Evolutionary conservation across 2,329 filamentous ascomycete genomes (phyloP), one percentile per base, ranked within the genome.

Genomic region (Diatrype stigma): DNA sequence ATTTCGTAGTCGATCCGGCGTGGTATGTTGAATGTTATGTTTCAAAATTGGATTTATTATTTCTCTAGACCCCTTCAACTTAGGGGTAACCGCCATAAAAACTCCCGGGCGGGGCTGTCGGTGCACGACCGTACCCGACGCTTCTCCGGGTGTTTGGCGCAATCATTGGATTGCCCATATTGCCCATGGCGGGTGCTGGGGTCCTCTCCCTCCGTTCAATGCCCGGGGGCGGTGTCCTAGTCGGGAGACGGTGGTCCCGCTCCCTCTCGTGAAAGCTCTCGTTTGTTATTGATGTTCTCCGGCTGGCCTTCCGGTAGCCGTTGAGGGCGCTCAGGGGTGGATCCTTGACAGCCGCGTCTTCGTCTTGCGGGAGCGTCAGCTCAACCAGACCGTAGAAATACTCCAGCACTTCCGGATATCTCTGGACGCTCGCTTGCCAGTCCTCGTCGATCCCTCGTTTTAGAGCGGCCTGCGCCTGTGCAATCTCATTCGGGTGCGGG

Each of bases 321-420:
- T 66, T 73, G 51, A 81, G 69, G 50, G 77, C 77, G 58, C 77
- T 80, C 54, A 86, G 67, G 3, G 82, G 82, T 30, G 82, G 82
- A 51, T 85, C 78, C 59, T 79, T 80, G 34, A 86, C 80, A 16
- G 72, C 70, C 2, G 76, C 68, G 38, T 85, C 82, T 49, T 82
- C 74, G 51, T 90, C 85, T 38, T 71, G 70, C 0, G 88, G 87
- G 4, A 89, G 69, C 21, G 75, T 79, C 52, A 90, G 66, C 49
- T 85, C 80, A 34, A 91, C 85, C 35, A 91, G 73, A 52, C 81
- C 77, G 69, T 86, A 92, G 65, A 87, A 92, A 69, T 92, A 90
- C 68, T 90, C 85, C 49, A 93, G 74, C n/a, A 92, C 84, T 64
- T 91, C 86, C 4, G 88, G 89, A 60, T 92, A 93, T 49, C 84